Evolutionary conservation across 768 basidiomycete species (phyloP), one percentile per base, ranked within the genome.

Genomic region (Scleroderma bovista): DNA sequence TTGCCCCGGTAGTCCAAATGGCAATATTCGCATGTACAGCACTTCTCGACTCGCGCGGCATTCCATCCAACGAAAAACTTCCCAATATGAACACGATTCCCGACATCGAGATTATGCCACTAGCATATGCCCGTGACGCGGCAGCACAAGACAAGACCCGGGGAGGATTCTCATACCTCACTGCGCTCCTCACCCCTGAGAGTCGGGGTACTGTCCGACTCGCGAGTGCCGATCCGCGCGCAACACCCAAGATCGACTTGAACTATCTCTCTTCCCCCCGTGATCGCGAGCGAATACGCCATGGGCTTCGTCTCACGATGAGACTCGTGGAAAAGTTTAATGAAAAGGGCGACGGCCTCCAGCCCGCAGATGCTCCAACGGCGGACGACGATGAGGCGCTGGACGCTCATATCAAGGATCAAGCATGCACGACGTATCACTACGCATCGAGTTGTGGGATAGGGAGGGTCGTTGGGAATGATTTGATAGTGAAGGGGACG

Each of bases 381-480:
- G 3, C n/a, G 11, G 37, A 47, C 16, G 37, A 16, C 7, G 42
- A 48, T 24, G 48, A 50, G 17, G 34, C 20, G 32, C 40, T 50
- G 17, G 41, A 50, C 22, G 29, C 16, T 20, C 41, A 43, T 34
- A 50, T 50, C 17, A 16, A 12, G n/a, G 43, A 44, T 15, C 41
- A 54, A 12, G 47, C 51, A 12, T 48, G 61, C 38, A 65, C 68
- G 12, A 64, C 66, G 31, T 69, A 61, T 53, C 69, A 74, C 47
- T 72, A 69, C 34, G 46, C 65, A 6, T 66, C 61, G 22, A 68
- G 69, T 33, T 72, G 70, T 58, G 48, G 69, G n/a, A 71, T 72
- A 68, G 70, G 60, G 7, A 75, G 76, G 22, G 76, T 77, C 0
- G 75, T 80, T 34, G 75, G 75, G 52, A 71, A 71, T 44, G 58